Evolutionary conservation across 225 moss, liverwort and hornwort genomes (phyloP), one percentile per base, ranked within the genome.

Genomic region (Polytrichum formosum): DNA sequence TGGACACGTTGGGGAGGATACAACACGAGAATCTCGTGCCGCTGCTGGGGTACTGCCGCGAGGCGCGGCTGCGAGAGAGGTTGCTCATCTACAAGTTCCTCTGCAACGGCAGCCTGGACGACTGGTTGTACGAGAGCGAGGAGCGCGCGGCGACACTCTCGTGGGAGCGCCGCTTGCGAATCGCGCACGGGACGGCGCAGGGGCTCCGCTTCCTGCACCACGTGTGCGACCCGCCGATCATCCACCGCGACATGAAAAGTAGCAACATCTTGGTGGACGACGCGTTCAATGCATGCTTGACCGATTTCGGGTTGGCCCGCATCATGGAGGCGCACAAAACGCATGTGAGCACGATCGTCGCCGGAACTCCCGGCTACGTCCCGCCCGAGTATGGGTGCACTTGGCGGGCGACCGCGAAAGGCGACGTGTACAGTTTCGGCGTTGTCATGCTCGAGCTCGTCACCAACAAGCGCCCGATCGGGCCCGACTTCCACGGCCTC

Each of bases 351-450:
- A 82, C 85, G 1, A 71, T 82, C 21, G 81, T 85, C 65, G 85
- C 85, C 18, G 85, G 90, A 6, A 83, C 89, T 46, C 80, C 93
- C 22, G 67, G 91, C 63, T 73, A 91, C 68, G 89, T 93, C 27
- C 73, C 88, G 25, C 73, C 87, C 21, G 93, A 93, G 77, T 91
- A 93, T 19, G 86, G 91, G 1, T 84, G 89, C 65, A 91, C 93
- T 0, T 91, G 91, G 93, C 76, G 89, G 61, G 87, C 89, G 26
- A 91, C 91, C 31, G 87, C 85, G 25, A 93, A 93, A 59, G 91
- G 93, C 18, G 93, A 93, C 35, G 91, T 93, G 0, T 93, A 91
- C 77, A 91, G 93, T 71, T 93, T 93, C 25, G 93, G 93, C 4
- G 89, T 93, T 19, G 93, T 93, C 55, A 81, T 91, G 79, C 79